Conservation (phyloP, 2,329 filamentous ascomycete genomes). For the Tolypocladium ophioglossoides region DNA sequence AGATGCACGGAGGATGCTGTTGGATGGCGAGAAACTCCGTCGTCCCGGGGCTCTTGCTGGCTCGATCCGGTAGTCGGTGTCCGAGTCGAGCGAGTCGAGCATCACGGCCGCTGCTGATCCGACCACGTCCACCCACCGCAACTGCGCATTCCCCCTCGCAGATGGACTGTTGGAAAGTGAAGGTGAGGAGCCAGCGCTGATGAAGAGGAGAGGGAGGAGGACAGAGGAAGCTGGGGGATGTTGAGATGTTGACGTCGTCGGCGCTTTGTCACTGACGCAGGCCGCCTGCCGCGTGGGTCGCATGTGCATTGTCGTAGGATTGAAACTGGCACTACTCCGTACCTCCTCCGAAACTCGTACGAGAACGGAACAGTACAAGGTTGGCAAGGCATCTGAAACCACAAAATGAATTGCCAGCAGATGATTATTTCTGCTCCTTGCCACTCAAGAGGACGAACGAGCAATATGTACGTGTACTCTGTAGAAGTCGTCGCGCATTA, state of each 20-base stretch:
- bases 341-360: no score
- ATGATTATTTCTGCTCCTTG: no score
- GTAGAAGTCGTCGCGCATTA: no score
- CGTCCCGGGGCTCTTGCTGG: not conserved
- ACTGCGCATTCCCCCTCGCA: not conserved
- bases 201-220: not conserved
- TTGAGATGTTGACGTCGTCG: not conserved
- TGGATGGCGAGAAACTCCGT: not conserved
- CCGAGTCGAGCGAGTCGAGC: not conserved
- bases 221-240: not conserved
- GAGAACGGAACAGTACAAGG: not conserved
- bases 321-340: no score
- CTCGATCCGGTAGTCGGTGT: not conserved
- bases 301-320: not conserved
- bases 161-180: not conserved
- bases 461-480: no score
- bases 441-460: no score
- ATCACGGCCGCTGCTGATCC: not conserved
- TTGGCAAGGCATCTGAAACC: no score
- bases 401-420: no score
- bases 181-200: not conserved
- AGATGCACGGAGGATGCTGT: not conserved
- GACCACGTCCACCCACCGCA: not conserved
- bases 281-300: not conserved
- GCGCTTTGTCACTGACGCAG: not conserved